Base-by-base conservation (phyloP, 2,329 filamentous ascomycete species). In the Penicillium sp. region DNA sequence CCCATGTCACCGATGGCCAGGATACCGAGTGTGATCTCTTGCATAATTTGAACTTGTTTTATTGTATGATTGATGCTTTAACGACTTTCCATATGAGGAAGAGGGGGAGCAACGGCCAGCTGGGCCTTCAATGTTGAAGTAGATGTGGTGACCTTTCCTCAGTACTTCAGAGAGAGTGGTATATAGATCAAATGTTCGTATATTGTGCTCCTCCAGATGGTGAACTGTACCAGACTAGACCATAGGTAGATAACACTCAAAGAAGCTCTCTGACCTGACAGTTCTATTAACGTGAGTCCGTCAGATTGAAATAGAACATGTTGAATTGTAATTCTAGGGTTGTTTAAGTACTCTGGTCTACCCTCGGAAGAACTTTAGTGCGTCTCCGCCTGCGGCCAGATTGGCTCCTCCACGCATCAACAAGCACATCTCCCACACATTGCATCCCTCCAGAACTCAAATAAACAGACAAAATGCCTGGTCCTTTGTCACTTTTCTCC, bases 401-500 rank as follows among this genome's bases (percentile, higher is more conserved):
- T 55, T 64, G 64, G 59, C 63, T 50, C 53, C 62, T 60, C 54
- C 49, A 51, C 56, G 63, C 59, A 65, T 62, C 64, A 66, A 64
- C 64, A 65, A 50, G 33, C 48, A 50, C 31, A 50, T 54, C 57
- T 43, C 52, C 29, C 47, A 19, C 48, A 50, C 33, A 42, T 31
- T 48, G 35, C 33, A 59, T 57, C 46, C 51, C 56, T 22, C 46
- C 49, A 49, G n/a, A 43, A 56, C 44, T 45, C 57, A 50, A 56
- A 55, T 58, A 54, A 58, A 60, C 19, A 58, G 44, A 44, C 73
- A 79, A 58, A 61, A 91, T 92, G 89, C 84, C 88, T 66, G 87
- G 88, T 62, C 85, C 86, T 78, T 87, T 91, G 79, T 89, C 88
- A 62, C 84, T 92, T 45, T 89, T 89, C 80, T 86, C 87, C 69